These are phyloP conservation scores for Salix viminalis DNA, from an alignment of 345 rosid species.

Conservation along the genomic window DNA sequence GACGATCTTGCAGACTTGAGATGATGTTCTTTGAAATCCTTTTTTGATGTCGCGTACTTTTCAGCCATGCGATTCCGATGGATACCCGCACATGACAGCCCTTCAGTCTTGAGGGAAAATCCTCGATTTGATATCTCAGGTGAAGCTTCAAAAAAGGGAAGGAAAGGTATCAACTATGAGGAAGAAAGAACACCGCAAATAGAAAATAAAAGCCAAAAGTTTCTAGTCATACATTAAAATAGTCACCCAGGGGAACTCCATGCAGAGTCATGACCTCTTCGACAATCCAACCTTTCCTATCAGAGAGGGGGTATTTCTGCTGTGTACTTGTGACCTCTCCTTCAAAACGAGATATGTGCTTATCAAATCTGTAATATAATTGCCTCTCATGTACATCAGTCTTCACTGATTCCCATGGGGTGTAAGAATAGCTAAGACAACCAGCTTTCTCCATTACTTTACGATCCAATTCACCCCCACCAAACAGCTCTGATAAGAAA, in stretches of 20 bases:
- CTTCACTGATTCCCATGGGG: slow-evolving; percentile 91
- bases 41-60: slow-evolving; percentile 77
- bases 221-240: slow-evolving; percentile 53
- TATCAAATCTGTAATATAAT: slow-evolving; percentile 72
- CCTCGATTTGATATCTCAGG: slow-evolving; percentile 76
- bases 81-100: slow-evolving; percentile 54
- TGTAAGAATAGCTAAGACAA: slow-evolving; percentile 72
- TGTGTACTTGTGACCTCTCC: slow-evolving; percentile 96
- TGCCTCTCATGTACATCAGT: slow-evolving; percentile 76
- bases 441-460: slow-evolving; percentile 86
- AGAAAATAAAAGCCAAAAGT: background rate
- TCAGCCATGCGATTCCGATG: slow-evolving; percentile 86
- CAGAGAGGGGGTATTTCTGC: slow-evolving; percentile 63
- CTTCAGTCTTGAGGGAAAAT: slow-evolving; percentile 48
- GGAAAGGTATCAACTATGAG: background rate
- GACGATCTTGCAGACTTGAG: slow-evolving; percentile 57
- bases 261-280: slow-evolving; percentile 96
- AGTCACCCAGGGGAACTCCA: slow-evolving; percentile 89
- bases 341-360: slow-evolving; percentile 62
- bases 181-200: background rate
- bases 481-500: slow-evolving; percentile 70
- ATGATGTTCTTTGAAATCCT: slow-evolving; percentile 70
- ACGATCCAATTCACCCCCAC: slow-evolving; percentile 78
- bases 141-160: slow-evolving; percentile 55
- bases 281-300: slow-evolving; percentile 68